Percentiles rank a stretch among this genome's conserved stretches.
Evolutionary conservation across 257 asterid species (phyloP).

Genomic region (Nicotiana noctiflora): DNA sequence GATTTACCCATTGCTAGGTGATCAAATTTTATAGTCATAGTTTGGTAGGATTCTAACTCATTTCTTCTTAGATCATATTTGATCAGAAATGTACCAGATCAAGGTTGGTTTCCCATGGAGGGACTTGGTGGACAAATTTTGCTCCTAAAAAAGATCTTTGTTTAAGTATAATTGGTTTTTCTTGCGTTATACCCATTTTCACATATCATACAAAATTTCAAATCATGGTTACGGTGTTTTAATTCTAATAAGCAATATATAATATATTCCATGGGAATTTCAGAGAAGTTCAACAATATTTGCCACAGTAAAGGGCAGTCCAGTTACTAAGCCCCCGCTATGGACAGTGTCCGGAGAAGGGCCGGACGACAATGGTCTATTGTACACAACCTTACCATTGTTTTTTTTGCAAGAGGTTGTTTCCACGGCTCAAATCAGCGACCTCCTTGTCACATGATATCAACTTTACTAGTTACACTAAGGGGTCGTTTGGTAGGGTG

Average conservation of each 20-base stretch:
- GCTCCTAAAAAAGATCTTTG: not conserved
- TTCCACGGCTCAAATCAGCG: no score
- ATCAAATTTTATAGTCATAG: not conserved
- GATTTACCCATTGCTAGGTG: not conserved
- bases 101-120: not conserved
- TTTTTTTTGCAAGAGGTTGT: no score
- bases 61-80: not conserved
- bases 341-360: no score
- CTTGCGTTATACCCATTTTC: not conserved
- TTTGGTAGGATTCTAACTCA: not conserved
- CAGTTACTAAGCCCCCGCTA: no score
- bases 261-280: not conserved
- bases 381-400: no score
- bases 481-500: no score
- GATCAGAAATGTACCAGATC: not conserved
- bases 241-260: not conserved
- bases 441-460: no score
- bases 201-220: not conserved
- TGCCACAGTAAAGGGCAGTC: not conserved
- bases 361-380: no score
- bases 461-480: no score
- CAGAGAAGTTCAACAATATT: not conserved
- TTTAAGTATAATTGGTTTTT: not conserved
- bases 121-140: not conserved
- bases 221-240: not conserved